Percentiles rank a stretch among this genome's conserved stretches.
Conservation (phyloP, 2,329 filamentous ascomycete genomes). For the Fusarium redolens region DNA sequence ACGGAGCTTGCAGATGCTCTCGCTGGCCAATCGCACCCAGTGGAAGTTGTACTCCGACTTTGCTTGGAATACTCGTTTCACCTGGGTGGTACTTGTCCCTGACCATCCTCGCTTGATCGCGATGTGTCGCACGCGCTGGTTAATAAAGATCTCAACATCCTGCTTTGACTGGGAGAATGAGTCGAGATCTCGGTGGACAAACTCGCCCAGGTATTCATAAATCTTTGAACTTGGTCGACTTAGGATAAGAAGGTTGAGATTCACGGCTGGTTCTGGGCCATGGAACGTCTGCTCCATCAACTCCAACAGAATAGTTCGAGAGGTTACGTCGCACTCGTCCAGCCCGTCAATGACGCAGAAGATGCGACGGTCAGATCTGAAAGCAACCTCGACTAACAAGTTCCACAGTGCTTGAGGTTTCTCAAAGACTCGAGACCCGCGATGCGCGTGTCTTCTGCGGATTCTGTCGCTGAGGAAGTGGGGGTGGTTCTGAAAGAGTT, state of each 20-base stretch:
- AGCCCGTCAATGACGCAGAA: slow-evolving; percentile 24
- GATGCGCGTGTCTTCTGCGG: slow-evolving; percentile 20
- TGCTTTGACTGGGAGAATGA: slow-evolving; percentile 31
- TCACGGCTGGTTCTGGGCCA: slow-evolving; percentile 6
- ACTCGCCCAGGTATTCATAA: slow-evolving; percentile 22
- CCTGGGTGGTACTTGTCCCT: slow-evolving; percentile 18
- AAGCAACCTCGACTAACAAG: slow-evolving; percentile 24
- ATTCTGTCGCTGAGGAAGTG: slow-evolving; percentile 29
- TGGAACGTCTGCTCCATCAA: slow-evolving; percentile 28
- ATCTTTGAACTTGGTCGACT: slow-evolving; percentile 24
- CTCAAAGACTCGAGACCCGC: slow-evolving; percentile 20
- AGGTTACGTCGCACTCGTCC: slow-evolving; percentile 25
- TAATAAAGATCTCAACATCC: slow-evolving; percentile 34
- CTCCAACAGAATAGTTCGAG: slow-evolving; percentile 13
- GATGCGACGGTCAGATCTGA: slow-evolving; percentile 22
- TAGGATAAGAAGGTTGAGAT: slow-evolving; percentile 13
- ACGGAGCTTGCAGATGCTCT: slow-evolving; percentile 28
- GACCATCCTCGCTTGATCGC: slow-evolving; percentile 31
- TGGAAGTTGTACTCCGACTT: slow-evolving; percentile 42
- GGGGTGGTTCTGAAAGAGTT: slow-evolving; percentile 27
- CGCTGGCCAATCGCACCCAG: slow-evolving; percentile 41
- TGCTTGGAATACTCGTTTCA: slow-evolving; percentile 29
- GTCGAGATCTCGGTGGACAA: slow-evolving; percentile 37
- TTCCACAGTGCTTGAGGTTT: slow-evolving; percentile 30
- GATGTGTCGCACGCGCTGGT: slow-evolving; percentile 30